Percentiles rank a stretch among this genome's conserved stretches.
Conservation (phyloP, 1,284 basidiomycete species). For the Cutaneotrichosporon cavernicola region DNA sequence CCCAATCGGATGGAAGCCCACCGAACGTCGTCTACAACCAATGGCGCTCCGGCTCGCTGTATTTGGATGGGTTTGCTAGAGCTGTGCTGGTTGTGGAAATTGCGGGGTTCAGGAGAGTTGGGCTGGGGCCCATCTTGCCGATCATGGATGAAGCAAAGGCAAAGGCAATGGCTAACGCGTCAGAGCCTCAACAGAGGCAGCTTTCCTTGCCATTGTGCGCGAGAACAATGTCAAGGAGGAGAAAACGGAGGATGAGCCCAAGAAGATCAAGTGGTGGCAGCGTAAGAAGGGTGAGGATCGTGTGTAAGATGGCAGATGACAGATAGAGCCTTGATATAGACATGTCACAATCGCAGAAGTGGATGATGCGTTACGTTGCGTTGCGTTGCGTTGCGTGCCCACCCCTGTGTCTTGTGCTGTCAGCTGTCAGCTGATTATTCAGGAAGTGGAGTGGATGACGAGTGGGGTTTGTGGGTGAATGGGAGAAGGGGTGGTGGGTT, state of each 20-base stretch:
- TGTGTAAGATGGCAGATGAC: neutral
- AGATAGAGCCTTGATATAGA: neutral
- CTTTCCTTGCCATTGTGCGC: conserved; percentile 41
- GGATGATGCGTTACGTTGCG: neutral
- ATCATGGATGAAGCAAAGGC: neutral
- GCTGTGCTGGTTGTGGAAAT: neutral
- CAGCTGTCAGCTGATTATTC: neutral
- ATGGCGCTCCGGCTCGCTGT: neutral
- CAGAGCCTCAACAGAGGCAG: conserved; percentile 43
- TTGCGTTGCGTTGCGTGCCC: too few species aligned
- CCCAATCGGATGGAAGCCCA: neutral
- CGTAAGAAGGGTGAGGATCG: conserved; percentile 3
- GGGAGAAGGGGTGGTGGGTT: too few species aligned
- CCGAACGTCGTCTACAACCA: neutral
- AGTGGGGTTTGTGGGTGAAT: too few species aligned
- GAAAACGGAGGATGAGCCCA: conserved; percentile 2
- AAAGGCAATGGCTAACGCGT: neutral
- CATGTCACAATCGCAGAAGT: neutral
- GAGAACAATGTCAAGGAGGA: conserved; percentile 31
- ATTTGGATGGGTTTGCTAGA: neutral
- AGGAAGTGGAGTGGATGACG: too few species aligned
- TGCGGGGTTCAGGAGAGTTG: neutral
- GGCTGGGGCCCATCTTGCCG: neutral
- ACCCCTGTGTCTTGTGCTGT: neutral
- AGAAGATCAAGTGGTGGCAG: conserved; percentile 6